Percentiles rank a stretch among this genome's conserved stretches.
Conservation (phyloP, 805 yeast species). For the Myxozyma mucilagina region DNA sequence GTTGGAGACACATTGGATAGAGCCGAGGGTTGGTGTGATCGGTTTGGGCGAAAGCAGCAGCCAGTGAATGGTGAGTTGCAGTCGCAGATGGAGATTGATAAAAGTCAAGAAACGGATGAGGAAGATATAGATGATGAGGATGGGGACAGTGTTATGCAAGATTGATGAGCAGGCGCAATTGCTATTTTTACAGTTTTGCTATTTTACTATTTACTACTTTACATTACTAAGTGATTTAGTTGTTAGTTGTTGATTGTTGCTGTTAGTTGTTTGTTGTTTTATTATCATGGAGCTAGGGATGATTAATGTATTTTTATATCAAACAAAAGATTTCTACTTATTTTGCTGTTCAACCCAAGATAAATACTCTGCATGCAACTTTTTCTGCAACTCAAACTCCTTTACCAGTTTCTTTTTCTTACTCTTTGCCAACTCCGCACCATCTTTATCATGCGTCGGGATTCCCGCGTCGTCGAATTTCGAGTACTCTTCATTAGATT, state of each 20-base stretch:
- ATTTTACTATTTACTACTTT: background rate
- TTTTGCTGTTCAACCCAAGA: slow-evolving; percentile 12
- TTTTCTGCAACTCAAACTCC: slow-evolving; percentile 75
- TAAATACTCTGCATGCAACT: slow-evolving; percentile 68
- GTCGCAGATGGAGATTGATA: background rate
- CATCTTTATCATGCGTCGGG: slow-evolving; percentile 73
- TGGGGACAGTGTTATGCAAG: slow-evolving; percentile 20
- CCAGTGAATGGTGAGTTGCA: background rate
- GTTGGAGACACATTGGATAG: slow-evolving; percentile 81
- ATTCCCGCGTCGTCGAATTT: slow-evolving; percentile 86
- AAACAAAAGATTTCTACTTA: background rate
- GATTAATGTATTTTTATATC: background rate
- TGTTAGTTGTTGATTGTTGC: too few species aligned
- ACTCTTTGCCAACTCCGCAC: slow-evolving; percentile 84
- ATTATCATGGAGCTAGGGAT: background rate
- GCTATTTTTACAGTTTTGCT: background rate
- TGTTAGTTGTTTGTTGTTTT: too few species aligned
- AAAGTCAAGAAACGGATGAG: background rate
- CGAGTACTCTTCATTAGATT: slow-evolving; percentile 53
- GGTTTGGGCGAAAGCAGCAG: slow-evolving; percentile 34
- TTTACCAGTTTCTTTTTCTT: slow-evolving; percentile 79
- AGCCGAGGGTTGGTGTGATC: slow-evolving; percentile 77
- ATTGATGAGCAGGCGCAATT: background rate
- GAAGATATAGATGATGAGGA: background rate
- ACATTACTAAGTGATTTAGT: background rate